These are phyloP conservation scores for Microdochium trichocladiopsis DNA, from an alignment of 2,329 filamentous ascomycete genomes.

Conservation along the genomic window DNA sequence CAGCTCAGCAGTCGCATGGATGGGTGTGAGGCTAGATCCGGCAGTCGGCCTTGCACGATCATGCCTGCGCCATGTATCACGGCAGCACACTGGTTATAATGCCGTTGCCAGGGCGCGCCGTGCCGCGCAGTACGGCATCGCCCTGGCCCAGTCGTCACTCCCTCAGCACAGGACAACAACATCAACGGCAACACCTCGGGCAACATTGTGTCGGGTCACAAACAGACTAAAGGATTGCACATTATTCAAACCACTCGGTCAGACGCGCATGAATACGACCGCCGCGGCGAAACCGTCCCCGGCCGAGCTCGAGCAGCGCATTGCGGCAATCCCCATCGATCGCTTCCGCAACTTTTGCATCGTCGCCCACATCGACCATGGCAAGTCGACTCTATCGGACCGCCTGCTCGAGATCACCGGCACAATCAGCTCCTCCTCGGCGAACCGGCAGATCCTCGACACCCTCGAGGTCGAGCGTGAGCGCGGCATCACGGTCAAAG, in stretches of 20 bases:
- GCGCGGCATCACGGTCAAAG: conserved; percentile 96
- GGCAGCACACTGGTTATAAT: conserved; percentile 11
- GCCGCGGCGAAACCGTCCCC: conserved; percentile 16
- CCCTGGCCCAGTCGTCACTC: neutral
- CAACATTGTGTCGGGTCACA: neutral
- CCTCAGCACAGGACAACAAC: neutral
- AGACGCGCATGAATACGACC: conserved; percentile 8
- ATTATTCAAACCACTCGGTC: neutral
- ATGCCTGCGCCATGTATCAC: conserved; percentile 12
- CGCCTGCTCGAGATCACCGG: conserved; percentile 89
- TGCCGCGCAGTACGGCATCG: neutral
- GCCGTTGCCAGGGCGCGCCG: conserved; percentile 6
- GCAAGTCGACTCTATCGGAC: conserved; percentile 93
- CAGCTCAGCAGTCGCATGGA: conserved; percentile 15
- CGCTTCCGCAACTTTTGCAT: conserved; percentile 96
- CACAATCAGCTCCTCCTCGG: conserved; percentile 73
- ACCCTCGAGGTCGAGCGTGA: conserved; percentile 96
- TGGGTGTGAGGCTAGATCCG: conserved; percentile 18
- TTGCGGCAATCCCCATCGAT: conserved; percentile 69
- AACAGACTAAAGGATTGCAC: neutral
- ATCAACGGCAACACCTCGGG: neutral
- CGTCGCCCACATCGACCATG: conserved; percentile 97
- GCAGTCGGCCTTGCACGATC: conserved; percentile 18
- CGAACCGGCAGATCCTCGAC: conserved; percentile 93
- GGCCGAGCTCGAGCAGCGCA: conserved; percentile 47